A percentile compares a stretch with the other conserved stretches of the same genome.
Evolutionary conservation across 164 flowering plant species (phyloP).

Genomic region (Annona cherimola): DNA sequence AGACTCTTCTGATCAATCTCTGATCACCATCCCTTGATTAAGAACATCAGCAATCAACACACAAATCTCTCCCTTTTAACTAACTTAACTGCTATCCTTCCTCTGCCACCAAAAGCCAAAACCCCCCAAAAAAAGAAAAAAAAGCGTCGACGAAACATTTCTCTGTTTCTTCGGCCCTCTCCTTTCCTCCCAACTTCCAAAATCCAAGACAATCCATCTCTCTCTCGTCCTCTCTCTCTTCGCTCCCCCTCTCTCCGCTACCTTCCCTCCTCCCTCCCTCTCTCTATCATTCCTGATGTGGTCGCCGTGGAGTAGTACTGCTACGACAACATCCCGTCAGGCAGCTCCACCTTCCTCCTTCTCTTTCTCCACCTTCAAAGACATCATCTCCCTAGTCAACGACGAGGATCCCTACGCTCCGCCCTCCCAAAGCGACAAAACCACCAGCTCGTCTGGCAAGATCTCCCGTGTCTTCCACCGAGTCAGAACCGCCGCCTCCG

Average conservation of each 20-base stretch:
- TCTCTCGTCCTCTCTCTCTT: neutral
- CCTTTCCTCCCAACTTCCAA: neutral
- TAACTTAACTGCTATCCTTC: neutral
- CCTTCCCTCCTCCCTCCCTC: slow-evolving; percentile 1
- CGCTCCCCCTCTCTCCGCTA: neutral
- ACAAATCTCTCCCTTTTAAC: neutral
- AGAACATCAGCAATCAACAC: neutral
- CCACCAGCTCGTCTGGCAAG: neutral
- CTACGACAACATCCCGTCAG: slow-evolving; percentile 6
- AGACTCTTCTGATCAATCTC: neutral
- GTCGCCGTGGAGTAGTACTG: slow-evolving; percentile 42
- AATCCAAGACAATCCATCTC: neutral
- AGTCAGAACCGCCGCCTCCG: slow-evolving; percentile 34
- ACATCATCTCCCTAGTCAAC: slow-evolving; percentile 41
- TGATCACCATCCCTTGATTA: neutral
- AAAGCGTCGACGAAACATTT: no score
- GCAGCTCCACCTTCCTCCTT: slow-evolving; percentile 18
- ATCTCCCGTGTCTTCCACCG: slow-evolving; percentile 43
- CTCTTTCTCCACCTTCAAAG: slow-evolving; percentile 59
- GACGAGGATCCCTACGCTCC: slow-evolving; percentile 14
- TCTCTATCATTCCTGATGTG: slow-evolving; percentile 37
- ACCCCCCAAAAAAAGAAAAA: neutral
- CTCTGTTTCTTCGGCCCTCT: neutral
- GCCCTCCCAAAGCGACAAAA: neutral
- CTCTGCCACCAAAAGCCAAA: neutral